Conservation (phyloP, 2,329 filamentous ascomycete genomes). For the Neonectria neomacrospora region DNA sequence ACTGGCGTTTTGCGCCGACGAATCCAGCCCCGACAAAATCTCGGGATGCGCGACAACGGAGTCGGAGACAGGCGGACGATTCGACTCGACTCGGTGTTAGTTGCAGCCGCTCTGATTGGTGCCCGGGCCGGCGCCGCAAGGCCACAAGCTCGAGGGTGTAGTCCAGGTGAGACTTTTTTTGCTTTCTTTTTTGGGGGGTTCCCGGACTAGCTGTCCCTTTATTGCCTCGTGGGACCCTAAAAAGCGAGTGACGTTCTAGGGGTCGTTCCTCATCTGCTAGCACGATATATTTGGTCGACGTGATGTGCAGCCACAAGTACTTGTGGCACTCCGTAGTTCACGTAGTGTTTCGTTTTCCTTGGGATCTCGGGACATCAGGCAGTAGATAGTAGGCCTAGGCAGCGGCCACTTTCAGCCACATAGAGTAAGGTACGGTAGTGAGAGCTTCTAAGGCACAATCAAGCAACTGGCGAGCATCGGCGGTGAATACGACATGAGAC, state of each 20-base stretch:
- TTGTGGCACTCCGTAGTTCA: neutral
- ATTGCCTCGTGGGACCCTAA: constrained; percentile 24
- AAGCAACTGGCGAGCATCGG: constrained; percentile 12
- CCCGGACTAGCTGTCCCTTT: constrained; percentile 20
- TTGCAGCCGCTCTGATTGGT: constrained; percentile 37
- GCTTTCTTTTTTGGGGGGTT: constrained; percentile 31
- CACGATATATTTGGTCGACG: neutral
- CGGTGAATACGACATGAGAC: constrained; percentile 22
- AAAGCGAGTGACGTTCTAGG: neutral
- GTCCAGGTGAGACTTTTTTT: constrained; percentile 24
- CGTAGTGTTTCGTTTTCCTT: neutral
- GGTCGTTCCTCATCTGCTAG: neutral
- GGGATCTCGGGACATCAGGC: neutral
- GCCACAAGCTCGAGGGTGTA: constrained; percentile 29
- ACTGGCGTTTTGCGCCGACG: constrained; percentile 28
- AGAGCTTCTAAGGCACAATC: neutral
- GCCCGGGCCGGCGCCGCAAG: constrained; percentile 15
- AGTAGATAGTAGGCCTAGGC: too few species aligned
- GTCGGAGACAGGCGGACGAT: constrained; percentile 21
- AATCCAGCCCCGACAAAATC: constrained; percentile 44
- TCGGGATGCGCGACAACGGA: constrained; percentile 39
- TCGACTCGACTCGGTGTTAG: constrained; percentile 38
- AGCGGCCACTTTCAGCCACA: neutral
- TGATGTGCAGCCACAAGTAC: neutral
- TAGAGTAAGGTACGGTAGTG: constrained; percentile 5